A percentile compares a stretch with the other conserved stretches of the same genome.
Conservation (phyloP, 768 basidiomycete species). For the Xanthoconium stramineum region DNA sequence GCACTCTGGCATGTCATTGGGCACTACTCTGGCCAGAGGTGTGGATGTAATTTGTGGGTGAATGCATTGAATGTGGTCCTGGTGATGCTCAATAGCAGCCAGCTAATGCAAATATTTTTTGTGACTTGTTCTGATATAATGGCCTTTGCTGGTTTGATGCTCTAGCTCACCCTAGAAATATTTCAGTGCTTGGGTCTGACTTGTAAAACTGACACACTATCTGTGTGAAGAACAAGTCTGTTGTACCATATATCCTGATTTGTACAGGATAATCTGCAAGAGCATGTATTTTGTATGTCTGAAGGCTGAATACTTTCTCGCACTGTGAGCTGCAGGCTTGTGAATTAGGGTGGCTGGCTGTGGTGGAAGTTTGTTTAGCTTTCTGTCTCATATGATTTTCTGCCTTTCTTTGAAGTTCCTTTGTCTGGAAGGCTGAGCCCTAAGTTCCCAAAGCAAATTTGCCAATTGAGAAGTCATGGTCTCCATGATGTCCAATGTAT, state of each 20-base stretch:
- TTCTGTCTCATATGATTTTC: background rate
- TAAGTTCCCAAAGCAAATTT: background rate
- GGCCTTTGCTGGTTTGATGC: background rate
- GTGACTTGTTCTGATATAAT: background rate
- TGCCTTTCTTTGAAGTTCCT: background rate
- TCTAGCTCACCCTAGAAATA: background rate
- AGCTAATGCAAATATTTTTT: background rate
- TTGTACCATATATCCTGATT: no score
- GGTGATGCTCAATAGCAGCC: background rate
- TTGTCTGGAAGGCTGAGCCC: background rate
- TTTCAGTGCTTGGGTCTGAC: background rate
- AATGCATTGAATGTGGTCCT: background rate
- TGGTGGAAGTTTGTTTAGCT: background rate
- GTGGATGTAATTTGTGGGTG: background rate
- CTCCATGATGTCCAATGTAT: background rate
- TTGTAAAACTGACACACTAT: background rate
- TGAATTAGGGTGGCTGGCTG: background rate
- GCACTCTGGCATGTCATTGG: background rate
- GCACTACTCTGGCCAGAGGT: background rate
- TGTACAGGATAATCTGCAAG: background rate
- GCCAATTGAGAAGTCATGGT: background rate
- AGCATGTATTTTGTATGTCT: background rate
- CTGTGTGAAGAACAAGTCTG: background rate
- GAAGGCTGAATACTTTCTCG: background rate
- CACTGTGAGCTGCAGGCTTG: background rate